Evolutionary conservation across 345 rosid genomes (phyloP), one percentile per base, ranked within the genome.

Genomic region (Hypericum perforatum): DNA sequence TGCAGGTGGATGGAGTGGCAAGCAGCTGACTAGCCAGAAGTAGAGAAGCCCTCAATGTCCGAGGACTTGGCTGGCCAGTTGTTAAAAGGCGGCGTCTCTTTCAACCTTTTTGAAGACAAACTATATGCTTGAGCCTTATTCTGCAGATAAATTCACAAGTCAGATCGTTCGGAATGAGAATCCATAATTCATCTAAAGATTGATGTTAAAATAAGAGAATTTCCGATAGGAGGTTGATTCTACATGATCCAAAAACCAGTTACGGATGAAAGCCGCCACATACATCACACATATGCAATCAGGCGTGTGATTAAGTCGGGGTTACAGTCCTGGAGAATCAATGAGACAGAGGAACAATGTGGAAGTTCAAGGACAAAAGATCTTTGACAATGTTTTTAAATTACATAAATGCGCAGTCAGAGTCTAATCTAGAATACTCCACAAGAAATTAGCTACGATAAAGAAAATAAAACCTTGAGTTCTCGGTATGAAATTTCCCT

Each of bases 391-490:
- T 22, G 32, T 22, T 22, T 22, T 22, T 22, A 22, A 22, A 22
- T 22, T 22, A 22, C 32, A 4, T 22, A 4, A 4, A 22, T 22
- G 32, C 32, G 32, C 32, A 22, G 2, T 22, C 32, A 22, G 32
- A 22, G 32, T 22, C 32, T 1, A 22, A 22, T 22, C 32, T 22
- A 4, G 4, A 22, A 22, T 22, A 22, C 32, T 22, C 32, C 32
- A 1, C 1, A 22, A 22, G 32, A 22, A 22, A 22, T 22, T 22
- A 22, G 32, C 32, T 22, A 1, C 32, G 32, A 22, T 22, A 22
- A 22, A 22, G 32, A 39, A 7, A 42, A 54, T 46, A 53, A 54
- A 60, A 91, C 98, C 98, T 92, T 88, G 74, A 79, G 74, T 49
- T 81, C 95, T 63, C 78, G 80, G 63, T 88, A 85, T 45, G 83